Evolutionary conservation across 2,329 filamentous ascomycete genomes (phyloP).

Genomic region (Alternaria sp.): DNA sequence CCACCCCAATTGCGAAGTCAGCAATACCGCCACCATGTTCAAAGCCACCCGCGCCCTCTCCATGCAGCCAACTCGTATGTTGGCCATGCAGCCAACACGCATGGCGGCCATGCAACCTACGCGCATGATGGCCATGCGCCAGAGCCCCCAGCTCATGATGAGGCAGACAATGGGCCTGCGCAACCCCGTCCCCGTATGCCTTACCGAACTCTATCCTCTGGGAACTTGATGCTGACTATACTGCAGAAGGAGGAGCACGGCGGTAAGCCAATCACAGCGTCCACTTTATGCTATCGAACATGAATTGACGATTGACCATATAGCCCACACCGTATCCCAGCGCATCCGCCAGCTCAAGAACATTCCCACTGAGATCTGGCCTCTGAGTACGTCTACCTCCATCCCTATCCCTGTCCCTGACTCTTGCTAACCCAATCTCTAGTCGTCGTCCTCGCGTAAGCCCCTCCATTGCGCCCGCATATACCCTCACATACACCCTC

Average conservation of each 20-base stretch:
- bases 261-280: constrained; percentile 56
- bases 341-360: constrained; percentile 87
- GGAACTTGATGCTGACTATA: constrained; percentile 47
- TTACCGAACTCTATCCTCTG: not conserved
- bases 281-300: constrained; percentile 4
- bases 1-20: constrained; percentile 27
- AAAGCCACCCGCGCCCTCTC: constrained; percentile 47
- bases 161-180: constrained; percentile 58
- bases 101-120: constrained; percentile 50
- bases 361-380: constrained; percentile 92
- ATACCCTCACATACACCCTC: not conserved
- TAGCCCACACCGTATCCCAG: constrained; percentile 97
- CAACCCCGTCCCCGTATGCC: constrained; percentile 73
- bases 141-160: constrained; percentile 46
- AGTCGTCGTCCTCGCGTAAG: constrained; percentile 89
- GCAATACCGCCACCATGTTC: constrained; percentile 34
- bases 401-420: too few species aligned
- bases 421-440: constrained; percentile 28
- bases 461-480: constrained; percentile 1
- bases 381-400: constrained; percentile 77
- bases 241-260: constrained; percentile 67
- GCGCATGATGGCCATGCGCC: constrained; percentile 48
- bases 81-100: constrained; percentile 51
- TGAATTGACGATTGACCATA: constrained; percentile 22
- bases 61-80: constrained; percentile 50